phyloP scores from a whole-genome alignment of 2,329 filamentous ascomycete species.

The Colletotrichum echinochloae region DNA sequence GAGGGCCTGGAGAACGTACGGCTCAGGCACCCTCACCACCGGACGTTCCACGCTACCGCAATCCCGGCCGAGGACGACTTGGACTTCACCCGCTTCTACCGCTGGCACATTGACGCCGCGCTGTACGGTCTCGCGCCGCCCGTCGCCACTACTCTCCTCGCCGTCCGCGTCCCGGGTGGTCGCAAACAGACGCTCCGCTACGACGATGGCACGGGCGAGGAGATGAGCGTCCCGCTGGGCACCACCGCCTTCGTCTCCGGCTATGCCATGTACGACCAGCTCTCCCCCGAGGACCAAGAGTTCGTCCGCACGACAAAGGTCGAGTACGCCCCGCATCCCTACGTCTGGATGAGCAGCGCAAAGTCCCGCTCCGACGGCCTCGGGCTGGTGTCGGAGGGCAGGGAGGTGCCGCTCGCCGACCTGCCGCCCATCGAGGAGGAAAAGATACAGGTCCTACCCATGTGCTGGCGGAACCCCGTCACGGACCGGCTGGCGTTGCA shows the following conservation, averaged over 20 bases:
- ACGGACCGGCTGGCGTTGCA: slow-evolving; percentile 78
- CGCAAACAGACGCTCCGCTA: slow-evolving; percentile 76
- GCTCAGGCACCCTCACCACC: slow-evolving; percentile 81
- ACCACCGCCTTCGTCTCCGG: slow-evolving; percentile 82
- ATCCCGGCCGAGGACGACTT: slow-evolving; percentile 68
- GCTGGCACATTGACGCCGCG: slow-evolving; percentile 86
- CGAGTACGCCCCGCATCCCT: slow-evolving; percentile 83
- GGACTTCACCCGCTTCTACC: slow-evolving; percentile 71
- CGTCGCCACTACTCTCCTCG: slow-evolving; percentile 77
- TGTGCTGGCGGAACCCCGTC: slow-evolving; percentile 82
- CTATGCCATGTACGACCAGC: slow-evolving; percentile 75
- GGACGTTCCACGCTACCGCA: slow-evolving; percentile 76
- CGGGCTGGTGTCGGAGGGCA: slow-evolving; percentile 75
- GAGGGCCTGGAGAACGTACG: slow-evolving; percentile 77
- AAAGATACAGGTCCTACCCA: slow-evolving; percentile 79
- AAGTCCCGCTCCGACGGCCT: slow-evolving; percentile 76
- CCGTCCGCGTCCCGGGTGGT: slow-evolving; percentile 77
- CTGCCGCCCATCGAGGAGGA: slow-evolving; percentile 74
- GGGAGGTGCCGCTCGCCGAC: slow-evolving; percentile 69
- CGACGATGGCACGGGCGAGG: slow-evolving; percentile 77
- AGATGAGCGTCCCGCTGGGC: slow-evolving; percentile 76
- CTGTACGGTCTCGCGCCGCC: slow-evolving; percentile 82
- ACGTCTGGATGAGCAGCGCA: slow-evolving; percentile 83
- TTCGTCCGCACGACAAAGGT: slow-evolving; percentile 75
- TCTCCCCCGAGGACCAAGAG: slow-evolving; percentile 74